phyloP scores from a whole-genome alignment of 2,329 filamentous ascomycete genomes.

The Cyanodermella asteris region DNA sequence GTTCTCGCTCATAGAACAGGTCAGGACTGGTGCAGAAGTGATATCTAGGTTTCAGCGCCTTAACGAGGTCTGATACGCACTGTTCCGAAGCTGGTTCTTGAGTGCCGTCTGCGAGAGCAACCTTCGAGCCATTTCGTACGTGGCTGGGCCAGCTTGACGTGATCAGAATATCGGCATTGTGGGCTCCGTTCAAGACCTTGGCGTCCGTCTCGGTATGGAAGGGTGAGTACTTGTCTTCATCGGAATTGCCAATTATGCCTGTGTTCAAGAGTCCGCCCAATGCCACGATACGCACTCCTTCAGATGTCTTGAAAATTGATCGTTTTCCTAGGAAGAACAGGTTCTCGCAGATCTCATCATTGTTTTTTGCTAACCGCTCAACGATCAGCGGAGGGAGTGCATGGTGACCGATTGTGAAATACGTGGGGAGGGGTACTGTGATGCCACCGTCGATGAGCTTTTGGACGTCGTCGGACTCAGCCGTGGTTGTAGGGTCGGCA shows the following conservation, averaged over 20 bases:
- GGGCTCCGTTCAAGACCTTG: slow-evolving; percentile 50
- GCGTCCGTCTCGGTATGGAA: slow-evolving; percentile 60
- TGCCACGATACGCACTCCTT: slow-evolving; percentile 70
- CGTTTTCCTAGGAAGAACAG: slow-evolving; percentile 76
- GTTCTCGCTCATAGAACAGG: slow-evolving; percentile 75
- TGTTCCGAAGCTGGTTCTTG: slow-evolving; percentile 33
- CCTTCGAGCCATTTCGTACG: slow-evolving; percentile 47
- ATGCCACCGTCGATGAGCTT: slow-evolving; percentile 53
- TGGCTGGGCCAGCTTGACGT: slow-evolving; percentile 68
- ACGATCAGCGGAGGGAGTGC: slow-evolving; percentile 50
- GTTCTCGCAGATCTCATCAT: slow-evolving; percentile 66
- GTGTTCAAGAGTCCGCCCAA: slow-evolving; percentile 54
- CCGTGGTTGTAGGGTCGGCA: slow-evolving; percentile 24
- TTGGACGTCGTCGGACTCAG: slow-evolving; percentile 30
- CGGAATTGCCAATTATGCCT: slow-evolving; percentile 37
- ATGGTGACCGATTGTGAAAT: slow-evolving; percentile 62
- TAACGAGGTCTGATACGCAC: slow-evolving; percentile 56
- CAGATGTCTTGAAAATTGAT: slow-evolving; percentile 68
- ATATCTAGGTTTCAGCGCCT: slow-evolving; percentile 68
- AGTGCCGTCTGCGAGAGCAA: slow-evolving; percentile 33
- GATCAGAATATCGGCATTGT: slow-evolving; percentile 65
- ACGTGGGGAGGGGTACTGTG: slow-evolving; percentile 57
- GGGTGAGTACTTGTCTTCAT: slow-evolving; percentile 52
- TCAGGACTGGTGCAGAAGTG: slow-evolving; percentile 54
- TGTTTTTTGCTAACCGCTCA: slow-evolving; percentile 44